Evolutionary conservation across 306 rosid genomes (phyloP), one percentile per base, ranked within the genome.

Genomic region (Vicia sativa): DNA sequence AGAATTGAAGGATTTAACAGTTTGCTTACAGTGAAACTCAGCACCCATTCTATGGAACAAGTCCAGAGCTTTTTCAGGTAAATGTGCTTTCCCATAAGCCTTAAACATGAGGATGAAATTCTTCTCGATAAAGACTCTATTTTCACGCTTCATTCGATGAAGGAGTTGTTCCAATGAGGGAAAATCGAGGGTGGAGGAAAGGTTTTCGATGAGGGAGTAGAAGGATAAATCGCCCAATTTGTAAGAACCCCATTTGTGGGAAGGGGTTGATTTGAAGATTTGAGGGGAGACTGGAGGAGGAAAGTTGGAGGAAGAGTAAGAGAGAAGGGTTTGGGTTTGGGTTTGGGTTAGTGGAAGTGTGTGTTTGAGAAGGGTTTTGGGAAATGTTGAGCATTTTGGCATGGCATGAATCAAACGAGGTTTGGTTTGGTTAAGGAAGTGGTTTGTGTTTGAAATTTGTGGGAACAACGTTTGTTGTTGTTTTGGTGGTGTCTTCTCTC

Each of bases 81-180:
- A 83, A 85, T 85, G 95, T 0, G 91, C 93, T 86, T 86, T 86
- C 55, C 95, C 97, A 72, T 77, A 93, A 77, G 98, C 98, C 65
- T 72, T 90, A 62, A 93, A 90, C 29, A 90, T 73, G 14, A 79
- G 34, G 65, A 93, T 80, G 75, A 90, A 93, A 73, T 31, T 78
- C 44, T 72, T 85, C 16, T 90, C 98, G 0, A 74, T 13, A 15
- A 90, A 83, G 46, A 79, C 78, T 43, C 98, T 80, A 54, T 84
- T 71, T 82, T 93, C 89, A 0, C 64, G 79, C 74, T 86, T 93
- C 91, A 90, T 83, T 70, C 80, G 85, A 64, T 69, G 72, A 70
- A 93, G 83, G 59, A 90, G 81, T 64, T 64, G 74, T 43, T 90
- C 85, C 57, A 93, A 53, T 11, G 92, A 90, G 52, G 8, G 26